phyloP scores from a whole-genome alignment of 768 basidiomycete species.

The Lactifluus subvellereus region DNA sequence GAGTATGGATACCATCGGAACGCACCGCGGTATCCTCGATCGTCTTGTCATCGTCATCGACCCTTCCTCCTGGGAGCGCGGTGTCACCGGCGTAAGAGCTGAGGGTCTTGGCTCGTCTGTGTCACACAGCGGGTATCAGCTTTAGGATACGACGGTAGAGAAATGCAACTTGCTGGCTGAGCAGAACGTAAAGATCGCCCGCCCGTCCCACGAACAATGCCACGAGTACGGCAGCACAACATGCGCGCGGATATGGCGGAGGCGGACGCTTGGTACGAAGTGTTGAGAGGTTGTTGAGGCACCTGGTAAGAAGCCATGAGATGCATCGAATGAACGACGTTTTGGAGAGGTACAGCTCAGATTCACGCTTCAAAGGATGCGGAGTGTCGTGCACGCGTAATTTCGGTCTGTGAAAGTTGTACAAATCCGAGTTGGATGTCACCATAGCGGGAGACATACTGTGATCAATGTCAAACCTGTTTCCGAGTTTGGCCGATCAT shows the following conservation, averaged over 20 bases:
- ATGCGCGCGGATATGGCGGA: conserved; percentile 45
- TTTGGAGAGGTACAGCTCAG: conserved; percentile 12
- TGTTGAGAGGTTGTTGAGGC: conserved; percentile 16
- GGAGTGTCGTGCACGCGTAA: conserved; percentile 21
- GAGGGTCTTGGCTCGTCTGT: conserved; percentile 67
- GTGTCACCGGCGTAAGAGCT: conserved; percentile 83
- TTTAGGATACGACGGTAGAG: background rate
- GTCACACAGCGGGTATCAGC: background rate
- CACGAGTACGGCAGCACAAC: conserved; percentile 72
- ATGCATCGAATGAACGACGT: background rate
- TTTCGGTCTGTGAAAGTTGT: conserved; percentile 24
- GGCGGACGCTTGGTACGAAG: conserved; percentile 21
- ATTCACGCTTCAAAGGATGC: conserved; percentile 22
- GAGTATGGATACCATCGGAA: conserved; percentile 9
- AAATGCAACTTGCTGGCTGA: conserved; percentile 57
- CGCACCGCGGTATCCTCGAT: conserved; percentile 79
- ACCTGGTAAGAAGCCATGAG: background rate
- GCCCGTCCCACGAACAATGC: conserved; percentile 79
- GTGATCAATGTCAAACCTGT: no score
- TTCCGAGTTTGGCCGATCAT: no score
- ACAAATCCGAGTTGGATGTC: conserved; percentile 18
- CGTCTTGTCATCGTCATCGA: conserved; percentile 59
- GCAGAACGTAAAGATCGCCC: conserved; percentile 79
- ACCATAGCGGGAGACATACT: background rate
- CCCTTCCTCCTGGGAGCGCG: conserved; percentile 79